A percentile compares a stretch with the other conserved stretches of the same genome.
Conservation (phyloP, 2,329 filamentous ascomycete genomes). For the Torrubiella hemipterigena region DNA sequence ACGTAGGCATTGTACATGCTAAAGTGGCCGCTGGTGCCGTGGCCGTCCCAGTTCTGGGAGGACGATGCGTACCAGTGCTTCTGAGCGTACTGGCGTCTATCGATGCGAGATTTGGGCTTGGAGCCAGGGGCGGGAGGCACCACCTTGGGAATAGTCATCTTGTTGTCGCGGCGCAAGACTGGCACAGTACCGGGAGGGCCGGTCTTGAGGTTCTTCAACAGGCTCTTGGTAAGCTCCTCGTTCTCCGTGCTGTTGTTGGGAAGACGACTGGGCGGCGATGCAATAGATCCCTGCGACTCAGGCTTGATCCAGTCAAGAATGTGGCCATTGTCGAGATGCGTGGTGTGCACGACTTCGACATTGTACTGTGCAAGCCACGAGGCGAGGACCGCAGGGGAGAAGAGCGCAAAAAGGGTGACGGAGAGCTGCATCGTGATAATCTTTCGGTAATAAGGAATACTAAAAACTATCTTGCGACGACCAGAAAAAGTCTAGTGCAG, state of each 20-base stretch:
- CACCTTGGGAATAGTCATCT: neutral
- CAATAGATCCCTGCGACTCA: conserved; percentile 1
- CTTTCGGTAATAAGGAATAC: no score
- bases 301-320: conserved; percentile 3
- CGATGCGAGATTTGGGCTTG: neutral
- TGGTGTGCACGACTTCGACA: conserved; percentile 3
- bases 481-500: no score
- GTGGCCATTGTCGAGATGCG: conserved; percentile 2
- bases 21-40: neutral
- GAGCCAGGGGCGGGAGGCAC: neutral
- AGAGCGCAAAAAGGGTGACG: no score
- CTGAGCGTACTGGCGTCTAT: conserved; percentile 1
- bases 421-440: no score
- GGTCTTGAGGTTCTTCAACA: neutral
- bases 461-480: no score
- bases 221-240: neutral
- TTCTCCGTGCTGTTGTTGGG: neutral
- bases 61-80: neutral
- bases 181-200: conserved; percentile 3
- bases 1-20: conserved; percentile 1
- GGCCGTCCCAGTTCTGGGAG: neutral
- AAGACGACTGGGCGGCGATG: neutral
- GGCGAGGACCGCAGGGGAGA: no score
- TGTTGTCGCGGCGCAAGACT: neutral
- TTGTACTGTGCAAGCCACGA: no score